Percentiles rank a stretch among this genome's conserved stretches.
phyloP scores from a whole-genome alignment of 306 rosid genomes.

The Inga laurina region DNA sequence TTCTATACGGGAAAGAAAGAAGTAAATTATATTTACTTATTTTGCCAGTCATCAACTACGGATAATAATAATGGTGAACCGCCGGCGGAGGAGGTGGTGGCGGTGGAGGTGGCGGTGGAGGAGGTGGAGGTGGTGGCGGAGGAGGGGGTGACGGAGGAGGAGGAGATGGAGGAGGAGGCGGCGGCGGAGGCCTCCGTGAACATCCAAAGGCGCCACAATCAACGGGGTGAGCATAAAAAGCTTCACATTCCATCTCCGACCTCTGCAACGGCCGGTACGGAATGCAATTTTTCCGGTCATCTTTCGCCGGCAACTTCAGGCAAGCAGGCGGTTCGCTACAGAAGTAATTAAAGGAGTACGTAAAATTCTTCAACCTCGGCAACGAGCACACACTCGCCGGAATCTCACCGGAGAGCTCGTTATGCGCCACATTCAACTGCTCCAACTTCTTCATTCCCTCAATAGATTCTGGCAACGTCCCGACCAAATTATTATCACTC shows the following conservation, averaged over 20 bases:
- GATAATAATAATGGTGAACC: slow-evolving; percentile 32
- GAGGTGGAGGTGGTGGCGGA: background rate
- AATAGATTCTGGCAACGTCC: slow-evolving; percentile 64
- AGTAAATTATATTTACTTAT: background rate
- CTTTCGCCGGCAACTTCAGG: slow-evolving; percentile 49
- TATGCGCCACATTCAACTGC: slow-evolving; percentile 70
- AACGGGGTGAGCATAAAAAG: slow-evolving; percentile 52
- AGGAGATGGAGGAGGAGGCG: accelerated
- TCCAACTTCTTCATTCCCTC: slow-evolving; percentile 71
- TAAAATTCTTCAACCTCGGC: slow-evolving; percentile 76
- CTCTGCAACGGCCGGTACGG: slow-evolving; percentile 71
- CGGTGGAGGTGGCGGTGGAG: accelerated
- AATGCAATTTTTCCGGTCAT: slow-evolving; percentile 71
- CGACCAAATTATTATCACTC: slow-evolving; percentile 58
- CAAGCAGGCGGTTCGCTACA: slow-evolving; percentile 56
- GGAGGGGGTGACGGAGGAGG: background rate
- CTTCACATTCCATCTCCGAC: slow-evolving; percentile 52
- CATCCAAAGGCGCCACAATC: slow-evolving; percentile 63
- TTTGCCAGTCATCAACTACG: slow-evolving; percentile 4
- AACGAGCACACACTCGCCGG: slow-evolving; percentile 63
- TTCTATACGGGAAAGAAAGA: background rate
- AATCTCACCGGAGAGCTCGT: slow-evolving; percentile 62
- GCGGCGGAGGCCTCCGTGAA: slow-evolving; percentile 28
- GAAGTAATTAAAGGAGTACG: slow-evolving; percentile 71
- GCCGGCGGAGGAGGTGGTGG: background rate